phyloP scores from a whole-genome alignment of 78 protist species.

The Dictyostelium firmibasis region DNA sequence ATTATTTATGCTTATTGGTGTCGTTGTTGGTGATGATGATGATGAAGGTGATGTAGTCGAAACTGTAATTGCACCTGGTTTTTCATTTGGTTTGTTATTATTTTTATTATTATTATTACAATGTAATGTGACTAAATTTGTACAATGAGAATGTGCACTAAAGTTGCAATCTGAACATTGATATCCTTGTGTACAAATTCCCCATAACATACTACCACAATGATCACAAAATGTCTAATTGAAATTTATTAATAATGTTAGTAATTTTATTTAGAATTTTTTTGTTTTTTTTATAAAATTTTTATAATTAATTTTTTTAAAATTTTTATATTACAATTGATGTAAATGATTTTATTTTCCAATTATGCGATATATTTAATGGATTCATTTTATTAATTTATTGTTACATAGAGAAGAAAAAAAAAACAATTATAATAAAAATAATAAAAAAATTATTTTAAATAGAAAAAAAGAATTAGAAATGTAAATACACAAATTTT shows the following conservation, averaged over 20 bases:
- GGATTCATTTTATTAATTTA: neutral
- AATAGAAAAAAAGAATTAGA: no score
- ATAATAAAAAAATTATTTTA: no score
- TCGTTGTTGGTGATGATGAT: neutral
- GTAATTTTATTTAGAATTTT: neutral
- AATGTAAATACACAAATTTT: no score
- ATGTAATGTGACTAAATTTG: neutral
- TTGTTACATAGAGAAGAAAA: neutral
- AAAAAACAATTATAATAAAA: no score
- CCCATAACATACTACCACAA: slow-evolving; percentile 50
- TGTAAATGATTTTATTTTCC: slow-evolving; percentile 37
- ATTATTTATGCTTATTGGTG: neutral
- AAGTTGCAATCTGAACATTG: slow-evolving; percentile 62
- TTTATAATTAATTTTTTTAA: no score
- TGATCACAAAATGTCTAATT: slow-evolving; percentile 73
- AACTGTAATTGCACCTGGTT: neutral
- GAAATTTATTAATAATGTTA: neutral
- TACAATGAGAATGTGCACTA: slow-evolving; percentile 50
- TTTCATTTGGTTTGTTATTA: neutral
- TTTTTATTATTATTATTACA: slow-evolving; percentile 12
- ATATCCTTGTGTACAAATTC: slow-evolving; percentile 39
- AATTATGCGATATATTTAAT: slow-evolving; percentile 24
- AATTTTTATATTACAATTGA: slow-evolving; percentile 18
- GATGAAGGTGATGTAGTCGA: neutral
- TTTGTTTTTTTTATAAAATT: neutral